These are phyloP conservation scores for Neocatenulostroma microsporum DNA, from an alignment of 2,329 filamentous ascomycete species.

Conservation along the genomic window DNA sequence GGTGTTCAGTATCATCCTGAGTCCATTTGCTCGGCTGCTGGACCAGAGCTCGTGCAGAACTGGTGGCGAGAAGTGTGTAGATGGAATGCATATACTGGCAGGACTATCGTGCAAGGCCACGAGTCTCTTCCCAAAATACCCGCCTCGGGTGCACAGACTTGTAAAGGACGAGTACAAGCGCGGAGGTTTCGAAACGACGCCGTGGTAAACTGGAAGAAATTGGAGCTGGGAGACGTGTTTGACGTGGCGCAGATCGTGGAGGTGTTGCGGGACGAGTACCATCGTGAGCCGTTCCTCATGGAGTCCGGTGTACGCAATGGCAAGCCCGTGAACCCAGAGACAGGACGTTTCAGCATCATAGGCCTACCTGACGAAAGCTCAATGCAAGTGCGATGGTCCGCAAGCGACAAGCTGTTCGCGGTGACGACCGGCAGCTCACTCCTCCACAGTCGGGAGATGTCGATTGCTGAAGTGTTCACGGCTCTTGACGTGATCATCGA, in stretches of 20 bases:
- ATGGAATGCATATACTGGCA: constrained; percentile 11
- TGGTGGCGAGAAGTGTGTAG: constrained; percentile 61
- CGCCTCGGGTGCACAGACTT: too few relatives aligned
- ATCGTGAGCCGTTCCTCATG: constrained; percentile 36
- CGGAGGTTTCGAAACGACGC: too few relatives aligned
- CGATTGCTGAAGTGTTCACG: constrained; percentile 32
- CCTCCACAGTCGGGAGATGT: not conserved
- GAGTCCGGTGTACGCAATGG: constrained; percentile 42
- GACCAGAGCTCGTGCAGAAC: constrained; percentile 57
- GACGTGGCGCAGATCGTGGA: constrained; percentile 33
- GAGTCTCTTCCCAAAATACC: too few relatives aligned
- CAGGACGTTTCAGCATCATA: constrained; percentile 65
- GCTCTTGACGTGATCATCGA: constrained; percentile 35
- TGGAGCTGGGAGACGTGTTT: not conserved
- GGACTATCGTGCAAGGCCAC: not conserved
- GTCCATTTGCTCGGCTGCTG: constrained; percentile 72
- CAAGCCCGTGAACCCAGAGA: constrained; percentile 37
- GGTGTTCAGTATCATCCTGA: constrained; percentile 88
- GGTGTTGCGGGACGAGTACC: constrained; percentile 21
- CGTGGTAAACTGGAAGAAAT: constrained; percentile 1
- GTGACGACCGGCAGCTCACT: constrained; percentile 7
- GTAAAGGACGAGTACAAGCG: too few relatives aligned
- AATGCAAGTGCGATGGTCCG: constrained; percentile 19
- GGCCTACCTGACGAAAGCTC: constrained; percentile 49
- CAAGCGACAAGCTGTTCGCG: constrained; percentile 10